Evolutionary conservation across 1,284 basidiomycete genomes (phyloP).

Genomic region (Austroboletus niveus): DNA sequence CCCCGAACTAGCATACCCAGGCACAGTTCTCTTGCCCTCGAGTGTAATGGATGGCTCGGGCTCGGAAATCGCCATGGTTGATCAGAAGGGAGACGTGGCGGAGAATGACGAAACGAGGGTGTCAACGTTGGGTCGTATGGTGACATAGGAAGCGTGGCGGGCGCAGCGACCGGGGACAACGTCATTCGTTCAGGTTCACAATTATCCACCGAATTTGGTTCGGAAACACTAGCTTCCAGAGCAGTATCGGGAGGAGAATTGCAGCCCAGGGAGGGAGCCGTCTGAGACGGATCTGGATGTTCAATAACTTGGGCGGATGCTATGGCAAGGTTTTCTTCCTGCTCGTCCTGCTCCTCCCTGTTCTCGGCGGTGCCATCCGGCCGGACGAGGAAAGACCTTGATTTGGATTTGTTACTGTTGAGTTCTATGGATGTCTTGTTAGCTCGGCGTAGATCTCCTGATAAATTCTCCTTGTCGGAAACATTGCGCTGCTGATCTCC

Average conservation of each 20-base stretch:
- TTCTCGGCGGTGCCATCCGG: slow-evolving; percentile 13
- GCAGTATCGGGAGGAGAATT: background rate
- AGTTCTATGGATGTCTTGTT: slow-evolving; percentile 20
- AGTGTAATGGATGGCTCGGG: slow-evolving; percentile 67
- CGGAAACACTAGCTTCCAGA: slow-evolving; percentile 2
- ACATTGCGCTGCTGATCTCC: slow-evolving; percentile 30
- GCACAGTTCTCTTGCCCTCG: slow-evolving; percentile 58
- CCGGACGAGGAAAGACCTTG: slow-evolving; percentile 22
- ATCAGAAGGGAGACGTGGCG: slow-evolving; percentile 63
- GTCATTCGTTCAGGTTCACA: slow-evolving; percentile 8
- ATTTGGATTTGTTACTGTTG: slow-evolving; percentile 18
- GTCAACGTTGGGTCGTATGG: slow-evolving; percentile 71
- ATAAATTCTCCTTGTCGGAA: slow-evolving; percentile 36
- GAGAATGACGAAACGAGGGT: slow-evolving; percentile 72
- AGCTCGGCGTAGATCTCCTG: slow-evolving; percentile 29
- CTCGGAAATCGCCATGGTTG: slow-evolving; percentile 77
- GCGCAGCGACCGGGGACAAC: slow-evolving; percentile 18
- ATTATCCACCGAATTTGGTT: background rate
- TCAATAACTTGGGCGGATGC: slow-evolving; percentile 12
- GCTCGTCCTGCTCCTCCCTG: slow-evolving; percentile 7
- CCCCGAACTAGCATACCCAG: slow-evolving; percentile 54
- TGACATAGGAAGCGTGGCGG: slow-evolving; percentile 50
- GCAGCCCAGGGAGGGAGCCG: slow-evolving; percentile 9
- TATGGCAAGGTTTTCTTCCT: slow-evolving; percentile 6
- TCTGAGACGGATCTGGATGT: slow-evolving; percentile 16